phyloP scores from a whole-genome alignment of 345 rosid genomes.

The Rhodamnia argentea region DNA sequence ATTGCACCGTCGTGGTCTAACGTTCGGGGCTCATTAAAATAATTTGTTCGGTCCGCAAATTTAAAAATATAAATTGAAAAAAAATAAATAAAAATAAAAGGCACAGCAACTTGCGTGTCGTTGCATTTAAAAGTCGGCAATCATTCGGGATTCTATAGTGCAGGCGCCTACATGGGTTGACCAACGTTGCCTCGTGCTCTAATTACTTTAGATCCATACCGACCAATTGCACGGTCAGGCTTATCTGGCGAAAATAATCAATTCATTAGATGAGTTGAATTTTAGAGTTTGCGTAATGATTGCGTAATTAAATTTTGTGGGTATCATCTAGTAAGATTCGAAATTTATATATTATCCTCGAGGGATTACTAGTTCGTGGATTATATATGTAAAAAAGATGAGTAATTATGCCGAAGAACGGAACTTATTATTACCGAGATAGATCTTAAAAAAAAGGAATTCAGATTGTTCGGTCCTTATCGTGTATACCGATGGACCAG shows the following conservation, averaged over 20 bases:
- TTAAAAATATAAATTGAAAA: not conserved
- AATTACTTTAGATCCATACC: not conserved
- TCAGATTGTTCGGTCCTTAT: not conserved
- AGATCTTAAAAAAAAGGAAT: not conserved
- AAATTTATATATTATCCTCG: not conserved
- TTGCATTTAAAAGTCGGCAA: not conserved
- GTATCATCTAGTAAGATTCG: too few relatives aligned
- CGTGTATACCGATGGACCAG: fast-evolving
- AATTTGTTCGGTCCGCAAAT: not conserved
- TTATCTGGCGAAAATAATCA: not conserved
- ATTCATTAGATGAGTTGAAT: not conserved
- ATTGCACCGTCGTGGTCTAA: not conserved
- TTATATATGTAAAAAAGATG: not conserved
- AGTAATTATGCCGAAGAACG: not conserved
- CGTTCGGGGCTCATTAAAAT: not conserved
- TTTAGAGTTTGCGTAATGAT: not conserved
- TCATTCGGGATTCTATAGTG: not conserved
- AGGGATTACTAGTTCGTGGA: not conserved
- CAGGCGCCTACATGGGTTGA: not conserved
- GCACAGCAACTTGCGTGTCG: not conserved
- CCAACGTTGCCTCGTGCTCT: not conserved
- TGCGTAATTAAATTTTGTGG: not conserved
- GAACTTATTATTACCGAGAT: not conserved
- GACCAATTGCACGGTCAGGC: not conserved
- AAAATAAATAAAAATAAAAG: not conserved